Evolutionary conservation across 192 early-diverging fungal genomes (phyloP).

Genomic region (Geranomyces michiganensis): DNA sequence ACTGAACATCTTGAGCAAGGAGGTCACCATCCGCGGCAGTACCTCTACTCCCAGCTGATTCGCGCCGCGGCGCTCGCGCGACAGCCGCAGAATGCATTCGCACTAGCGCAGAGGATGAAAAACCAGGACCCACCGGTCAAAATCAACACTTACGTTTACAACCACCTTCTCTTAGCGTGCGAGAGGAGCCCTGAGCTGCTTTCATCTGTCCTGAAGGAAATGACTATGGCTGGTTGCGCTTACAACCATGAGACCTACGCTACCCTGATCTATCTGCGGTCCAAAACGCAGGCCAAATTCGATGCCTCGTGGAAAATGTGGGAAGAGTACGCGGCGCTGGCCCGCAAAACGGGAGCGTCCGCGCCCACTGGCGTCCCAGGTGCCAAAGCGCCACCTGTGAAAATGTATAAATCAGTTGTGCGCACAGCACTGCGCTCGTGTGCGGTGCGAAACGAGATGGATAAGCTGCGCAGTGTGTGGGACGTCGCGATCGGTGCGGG

Average conservation of each 20-base stretch:
- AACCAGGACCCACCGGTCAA: background rate
- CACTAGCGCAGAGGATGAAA: constrained; percentile 17
- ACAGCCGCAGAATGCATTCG: background rate
- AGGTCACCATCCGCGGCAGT: constrained; percentile 5
- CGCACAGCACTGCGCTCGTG: constrained; percentile 12
- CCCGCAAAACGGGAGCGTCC: background rate
- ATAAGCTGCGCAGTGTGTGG: background rate
- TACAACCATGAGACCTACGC: constrained; percentile 24
- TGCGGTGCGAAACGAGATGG: background rate
- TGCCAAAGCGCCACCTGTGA: background rate
- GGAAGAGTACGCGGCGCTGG: constrained; percentile 23
- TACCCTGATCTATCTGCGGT: constrained; percentile 11
- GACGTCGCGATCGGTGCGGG: background rate
- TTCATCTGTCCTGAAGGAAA: constrained; percentile 8
- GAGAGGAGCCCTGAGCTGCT: background rate
- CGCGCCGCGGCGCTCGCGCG: constrained; percentile 5
- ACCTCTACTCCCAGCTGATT: constrained; percentile 28
- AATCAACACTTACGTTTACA: constrained; percentile 6
- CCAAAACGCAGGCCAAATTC: constrained; percentile 13
- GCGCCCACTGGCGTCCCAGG: background rate
- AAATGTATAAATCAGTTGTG: constrained; percentile 14
- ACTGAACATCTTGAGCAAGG: constrained; percentile 5
- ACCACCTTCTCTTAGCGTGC: constrained; percentile 23
- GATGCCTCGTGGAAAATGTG: constrained; percentile 21
- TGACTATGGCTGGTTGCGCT: background rate